Evolutionary conservation across 1,284 basidiomycete genomes (phyloP), one percentile per base, ranked within the genome.

Genomic region (Fistulinella cinereoalba): DNA sequence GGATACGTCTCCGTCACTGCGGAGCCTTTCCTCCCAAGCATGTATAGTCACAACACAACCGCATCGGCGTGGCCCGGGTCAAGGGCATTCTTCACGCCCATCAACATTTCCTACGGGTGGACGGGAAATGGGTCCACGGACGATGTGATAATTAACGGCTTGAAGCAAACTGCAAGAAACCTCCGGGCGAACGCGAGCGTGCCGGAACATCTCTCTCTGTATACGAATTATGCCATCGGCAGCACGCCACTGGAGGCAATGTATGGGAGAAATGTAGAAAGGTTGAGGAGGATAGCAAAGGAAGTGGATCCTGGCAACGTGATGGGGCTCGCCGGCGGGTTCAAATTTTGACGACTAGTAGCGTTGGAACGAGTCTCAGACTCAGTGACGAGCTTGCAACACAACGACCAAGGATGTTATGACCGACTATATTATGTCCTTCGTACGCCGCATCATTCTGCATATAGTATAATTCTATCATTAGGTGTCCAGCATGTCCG

Each of bases 281-380:
- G 52, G 36, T 51, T 83, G 52, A 51, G 60, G 43, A 53, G 44
- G 8, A 61, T 80, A 21, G 78, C 74, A 58, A 58, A 54, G 22
- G 47, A 48, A 41, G 68, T 75, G 44, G 81, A 83, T 54, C 80
- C 80, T 0, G 46, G 57, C 7, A 71, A 77, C 53, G 70, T 81
- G 22, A 83, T 83, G 79, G 71, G 65, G 11, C 72, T 81, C 16
- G 69, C 79, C 13, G 81, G 80, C n/a, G 6, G 81, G 80, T 4
- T 62, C 62, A 50, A 60, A 55, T 43, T 56, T 60, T 13, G 43
- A 27, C 7, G 25, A 7, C n/a, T n/a, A n/a, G n/a, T n/a, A n/a
- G n/a, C n/a, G n/a, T n/a, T n/a, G n/a, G n/a, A n/a, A n/a, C n/a
- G n/a, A n/a, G n/a, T n/a, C n/a, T n/a, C n/a, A n/a, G n/a, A n/a